These are phyloP conservation scores for Fusarium devonianum DNA, from an alignment of 2,329 filamentous ascomycete species.

Conservation along the genomic window DNA sequence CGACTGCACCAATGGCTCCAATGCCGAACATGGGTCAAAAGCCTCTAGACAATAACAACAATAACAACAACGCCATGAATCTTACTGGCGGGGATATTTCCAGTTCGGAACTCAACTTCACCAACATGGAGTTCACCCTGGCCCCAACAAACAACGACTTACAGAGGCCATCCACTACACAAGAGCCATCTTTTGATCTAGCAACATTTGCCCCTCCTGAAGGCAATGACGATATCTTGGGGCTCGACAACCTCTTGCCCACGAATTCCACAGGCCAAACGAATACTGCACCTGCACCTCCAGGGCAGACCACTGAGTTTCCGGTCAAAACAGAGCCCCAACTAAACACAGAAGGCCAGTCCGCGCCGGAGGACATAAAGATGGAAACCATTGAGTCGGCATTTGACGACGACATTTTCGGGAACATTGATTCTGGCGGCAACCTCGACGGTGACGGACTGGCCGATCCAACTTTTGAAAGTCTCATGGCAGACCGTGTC, in stretches of 20 bases:
- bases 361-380: slow-evolving; percentile 22
- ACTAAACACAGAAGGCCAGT: slow-evolving; percentile 12
- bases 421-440: slow-evolving; percentile 49
- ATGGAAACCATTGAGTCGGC: slow-evolving; percentile 40
- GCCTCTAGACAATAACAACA: slow-evolving; percentile 33
- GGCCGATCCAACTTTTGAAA: slow-evolving; percentile 56
- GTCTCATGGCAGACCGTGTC: slow-evolving; percentile 55
- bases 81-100: slow-evolving; percentile 24
- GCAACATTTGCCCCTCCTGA: slow-evolving; percentile 51
- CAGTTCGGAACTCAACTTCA: slow-evolving; percentile 58
- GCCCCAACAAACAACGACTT: slow-evolving; percentile 51
- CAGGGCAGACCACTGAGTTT: slow-evolving; percentile 14
- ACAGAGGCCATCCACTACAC: slow-evolving; percentile 34
- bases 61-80: slow-evolving; percentile 35
- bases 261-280: slow-evolving; percentile 30
- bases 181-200: slow-evolving; percentile 55
- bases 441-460: slow-evolving; percentile 45
- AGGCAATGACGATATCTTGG: slow-evolving; percentile 42
- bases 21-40: slow-evolving; percentile 42
- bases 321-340: slow-evolving; percentile 19
- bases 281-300: slow-evolving; percentile 14
- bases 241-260: slow-evolving; percentile 44
- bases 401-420: slow-evolving; percentile 54
- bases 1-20: slow-evolving; percentile 36
- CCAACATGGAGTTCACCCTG: slow-evolving; percentile 64